Base-by-base conservation (phyloP, 1,284 basidiomycete genomes). In the Agroathelia rolfsii region DNA sequence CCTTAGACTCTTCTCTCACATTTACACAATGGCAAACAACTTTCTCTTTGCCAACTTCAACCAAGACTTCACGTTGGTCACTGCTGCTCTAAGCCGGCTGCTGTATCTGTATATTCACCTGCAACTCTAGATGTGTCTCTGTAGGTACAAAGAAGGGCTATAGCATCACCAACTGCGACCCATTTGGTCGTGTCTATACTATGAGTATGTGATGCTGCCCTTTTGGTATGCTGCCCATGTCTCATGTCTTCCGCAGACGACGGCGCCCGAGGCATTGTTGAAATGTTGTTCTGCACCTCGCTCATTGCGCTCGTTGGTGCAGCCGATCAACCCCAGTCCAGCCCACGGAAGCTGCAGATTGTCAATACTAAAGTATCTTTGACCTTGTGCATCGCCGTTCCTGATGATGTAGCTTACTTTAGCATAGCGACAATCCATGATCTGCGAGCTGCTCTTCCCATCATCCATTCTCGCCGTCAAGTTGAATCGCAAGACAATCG, bases 261-360 rank as follows among this genome's bases (percentile, higher is more conserved):
- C 43, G 92, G 92, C 3, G 87, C 94, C 1, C 77, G 85, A 10
- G 90, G 89, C 16, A 93, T 95, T 41, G 93, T 97, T 8, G 94
- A 98, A 59, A 99, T 99, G 94, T 70, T 98, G 39, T 99, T 99
- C 64, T 96, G 92, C 61, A 98, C 95, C 3, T 95, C 90, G 6
- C 72, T 98, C 39, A 90, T 98, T 34, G 94, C 94, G 0, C 69
- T 98, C 22, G 94, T 98, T 17, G 93, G 94, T 8, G 89, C 89
- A 0, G 87, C 88, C 6, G 90, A 96, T 60, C 79, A 84, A 34
- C 82, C 83, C 9, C 76, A 81, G 38, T 85, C 83, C 21, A 88
- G 82, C 53, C 90, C 92, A 3, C 69, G 94, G 12, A 88, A 93
- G 53, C 62, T 98, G 31, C 92, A 96, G 64, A 97, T 98, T 39